These are phyloP conservation scores for Amanita molliuscula DNA, from an alignment of 768 basidiomycete species.

Conservation along the genomic window DNA sequence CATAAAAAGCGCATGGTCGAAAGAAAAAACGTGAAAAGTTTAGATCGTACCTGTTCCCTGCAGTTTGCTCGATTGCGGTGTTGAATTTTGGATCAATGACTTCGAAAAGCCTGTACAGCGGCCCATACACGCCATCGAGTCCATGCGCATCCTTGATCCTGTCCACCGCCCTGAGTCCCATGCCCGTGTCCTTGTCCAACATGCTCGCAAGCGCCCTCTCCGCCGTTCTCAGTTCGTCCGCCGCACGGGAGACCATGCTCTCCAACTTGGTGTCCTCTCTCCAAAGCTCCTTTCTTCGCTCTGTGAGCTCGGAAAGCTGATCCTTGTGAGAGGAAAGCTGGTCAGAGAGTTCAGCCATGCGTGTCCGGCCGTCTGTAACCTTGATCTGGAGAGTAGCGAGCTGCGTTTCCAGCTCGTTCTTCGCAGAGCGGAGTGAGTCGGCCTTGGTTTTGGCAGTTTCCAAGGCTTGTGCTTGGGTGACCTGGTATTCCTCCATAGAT, in stretches of 20 bases:
- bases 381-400: conserved; percentile 45
- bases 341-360: conserved; percentile 48
- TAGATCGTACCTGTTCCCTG: conserved; percentile 72
- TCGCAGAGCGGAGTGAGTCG: conserved; percentile 31
- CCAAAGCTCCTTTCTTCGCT: conserved; percentile 90
- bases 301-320: conserved; percentile 55
- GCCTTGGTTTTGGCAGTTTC: conserved; percentile 43
- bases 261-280: conserved; percentile 87
- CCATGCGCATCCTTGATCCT: conserved; percentile 68
- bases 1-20: conserved; percentile 4
- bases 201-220: conserved; percentile 76
- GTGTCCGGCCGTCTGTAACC: conserved; percentile 54
- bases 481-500: conserved; percentile 52
- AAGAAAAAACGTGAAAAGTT: background rate
- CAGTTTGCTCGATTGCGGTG: conserved; percentile 88
- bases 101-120: conserved; percentile 89
- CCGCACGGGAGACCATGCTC: conserved; percentile 63
- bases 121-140: conserved; percentile 84
- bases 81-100: conserved; percentile 83
- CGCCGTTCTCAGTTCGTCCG: conserved; percentile 70
- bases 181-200: conserved; percentile 98
- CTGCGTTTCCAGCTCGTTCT: conserved; percentile 48
- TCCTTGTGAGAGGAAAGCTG: conserved; percentile 54
- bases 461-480: conserved; percentile 45
- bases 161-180: conserved; percentile 80